Conservation (phyloP, 108 stramenopile species). For the Fistulifera pelliculosa region DNA sequence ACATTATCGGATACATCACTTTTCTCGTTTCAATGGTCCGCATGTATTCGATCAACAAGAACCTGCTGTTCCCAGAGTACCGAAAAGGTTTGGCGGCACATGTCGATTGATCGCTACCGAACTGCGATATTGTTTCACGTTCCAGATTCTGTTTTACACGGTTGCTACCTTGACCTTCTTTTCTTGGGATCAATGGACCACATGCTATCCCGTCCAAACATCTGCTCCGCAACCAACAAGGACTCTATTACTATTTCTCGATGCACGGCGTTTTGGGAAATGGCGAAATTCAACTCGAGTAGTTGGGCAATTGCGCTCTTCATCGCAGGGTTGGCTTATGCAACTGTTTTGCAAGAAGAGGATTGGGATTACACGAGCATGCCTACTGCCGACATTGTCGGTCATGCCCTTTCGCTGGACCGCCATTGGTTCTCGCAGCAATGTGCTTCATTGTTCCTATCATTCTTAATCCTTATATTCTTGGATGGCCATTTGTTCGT, state of each 20-base stretch:
- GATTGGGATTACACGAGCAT: constrained; percentile 17
- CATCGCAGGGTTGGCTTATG: constrained; percentile 18
- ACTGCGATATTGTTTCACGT: constrained; percentile 32
- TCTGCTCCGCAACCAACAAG: constrained; percentile 44
- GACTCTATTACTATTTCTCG: constrained; percentile 35
- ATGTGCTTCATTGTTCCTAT: constrained; percentile 29
- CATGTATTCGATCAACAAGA: constrained; percentile 43
- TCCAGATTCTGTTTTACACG: constrained; percentile 42
- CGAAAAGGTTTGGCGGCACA: constrained; percentile 12
- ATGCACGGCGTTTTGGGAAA: constrained; percentile 30
- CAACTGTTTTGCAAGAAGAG: constrained; percentile 16
- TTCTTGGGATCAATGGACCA: constrained; percentile 49
- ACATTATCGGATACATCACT: constrained; percentile 37
- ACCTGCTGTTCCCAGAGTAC: constrained; percentile 41
- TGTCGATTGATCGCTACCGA: constrained; percentile 23
- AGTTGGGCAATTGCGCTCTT: constrained; percentile 25
- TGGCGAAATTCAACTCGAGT: constrained; percentile 32
- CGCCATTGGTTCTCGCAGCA: constrained; percentile 26
- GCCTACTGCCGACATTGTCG: constrained; percentile 13
- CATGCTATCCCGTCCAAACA: constrained; percentile 28
- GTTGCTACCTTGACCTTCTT: constrained; percentile 36
- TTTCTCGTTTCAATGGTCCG: constrained; percentile 37
- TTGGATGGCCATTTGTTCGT: constrained; percentile 41
- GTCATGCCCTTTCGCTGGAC: constrained; percentile 23
- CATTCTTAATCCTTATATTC: constrained; percentile 36